Evolutionary conservation across 257 asterid genomes (phyloP).

Genomic region (Coffea canephora): DNA sequence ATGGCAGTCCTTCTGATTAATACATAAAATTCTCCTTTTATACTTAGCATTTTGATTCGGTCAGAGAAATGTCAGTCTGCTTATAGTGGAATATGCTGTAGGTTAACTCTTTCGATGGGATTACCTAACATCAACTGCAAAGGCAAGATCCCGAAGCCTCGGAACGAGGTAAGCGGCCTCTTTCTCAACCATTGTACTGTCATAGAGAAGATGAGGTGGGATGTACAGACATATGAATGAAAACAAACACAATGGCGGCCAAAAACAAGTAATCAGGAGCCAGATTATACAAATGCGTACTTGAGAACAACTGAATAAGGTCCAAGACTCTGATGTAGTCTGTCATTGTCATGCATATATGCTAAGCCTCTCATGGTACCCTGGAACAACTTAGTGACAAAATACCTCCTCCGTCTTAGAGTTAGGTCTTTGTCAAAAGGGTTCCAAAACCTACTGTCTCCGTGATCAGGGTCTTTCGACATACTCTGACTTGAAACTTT

Average conservation of each 20-base stretch:
- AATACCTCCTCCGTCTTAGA: constrained; percentile 61
- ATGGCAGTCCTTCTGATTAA: background rate
- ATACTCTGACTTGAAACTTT: constrained; percentile 65
- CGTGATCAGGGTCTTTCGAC: constrained; percentile 48
- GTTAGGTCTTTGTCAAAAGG: constrained; percentile 72
- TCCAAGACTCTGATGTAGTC: constrained; percentile 91
- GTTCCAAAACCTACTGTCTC: constrained; percentile 65
- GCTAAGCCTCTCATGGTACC: constrained; percentile 70
- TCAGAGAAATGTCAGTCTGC: background rate
- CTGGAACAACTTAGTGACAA: constrained; percentile 64
- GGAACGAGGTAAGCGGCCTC: constrained; percentile 81
- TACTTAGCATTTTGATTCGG: background rate
- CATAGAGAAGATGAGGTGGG: constrained; percentile 24
- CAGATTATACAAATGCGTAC: constrained; percentile 37
- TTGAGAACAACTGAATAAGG: constrained; percentile 87
- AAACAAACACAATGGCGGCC: background rate
- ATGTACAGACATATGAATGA: constrained; percentile 7
- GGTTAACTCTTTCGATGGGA: background rate
- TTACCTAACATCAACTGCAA: constrained; percentile 84
- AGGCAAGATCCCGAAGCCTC: constrained; percentile 94
- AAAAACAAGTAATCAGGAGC: constrained; percentile 4
- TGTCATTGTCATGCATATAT: constrained; percentile 75
- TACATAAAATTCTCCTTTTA: background rate
- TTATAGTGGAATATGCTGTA: background rate
- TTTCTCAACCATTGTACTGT: constrained; percentile 77